Percentiles rank a stretch among this genome's conserved stretches.
phyloP scores from a whole-genome alignment of 2,329 filamentous ascomycete genomes.

The Talaromyces sp. region DNA sequence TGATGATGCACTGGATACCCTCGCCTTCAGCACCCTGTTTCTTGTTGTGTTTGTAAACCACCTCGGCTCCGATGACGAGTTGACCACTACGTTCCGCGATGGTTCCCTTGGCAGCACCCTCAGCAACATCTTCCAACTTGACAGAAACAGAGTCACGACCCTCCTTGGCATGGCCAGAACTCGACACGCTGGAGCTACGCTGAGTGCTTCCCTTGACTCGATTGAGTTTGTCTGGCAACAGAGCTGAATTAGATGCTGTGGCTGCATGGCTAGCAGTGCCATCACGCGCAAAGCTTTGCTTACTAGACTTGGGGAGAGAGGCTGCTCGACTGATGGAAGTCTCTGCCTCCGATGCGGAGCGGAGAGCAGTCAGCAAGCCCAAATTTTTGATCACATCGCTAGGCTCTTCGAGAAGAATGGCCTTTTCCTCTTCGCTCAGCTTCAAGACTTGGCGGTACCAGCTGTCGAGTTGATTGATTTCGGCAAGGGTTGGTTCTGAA shows the following conservation, averaged over 20 bases:
- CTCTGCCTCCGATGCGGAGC: conserved; percentile 49
- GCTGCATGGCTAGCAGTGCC: conserved; percentile 47
- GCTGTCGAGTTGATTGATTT: conserved; percentile 47
- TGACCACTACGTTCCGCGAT: conserved; percentile 46
- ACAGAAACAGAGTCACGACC: conserved; percentile 37
- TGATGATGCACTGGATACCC: conserved; percentile 73
- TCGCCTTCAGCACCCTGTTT: conserved; percentile 53
- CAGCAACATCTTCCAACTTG: conserved; percentile 45
- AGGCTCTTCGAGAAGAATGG: conserved; percentile 49
- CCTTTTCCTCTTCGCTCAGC: conserved; percentile 50
- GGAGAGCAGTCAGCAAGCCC: conserved; percentile 50
- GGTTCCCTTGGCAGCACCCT: conserved; percentile 44
- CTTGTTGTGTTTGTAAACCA: conserved; percentile 53
- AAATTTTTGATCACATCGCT: conserved; percentile 53
- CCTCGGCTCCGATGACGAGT: conserved; percentile 49
- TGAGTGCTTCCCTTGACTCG: conserved; percentile 44
- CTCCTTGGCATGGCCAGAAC: conserved; percentile 40
- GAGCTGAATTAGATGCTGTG: conserved; percentile 39
- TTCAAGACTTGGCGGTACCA: conserved; percentile 49
- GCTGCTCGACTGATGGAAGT: conserved; percentile 39
- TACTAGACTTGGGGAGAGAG: conserved; percentile 45
- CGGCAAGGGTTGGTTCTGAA: conserved; percentile 38
- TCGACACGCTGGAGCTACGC: conserved; percentile 46
- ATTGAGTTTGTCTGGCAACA: conserved; percentile 42
- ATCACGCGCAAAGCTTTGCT: conserved; percentile 48